phyloP scores from a whole-genome alignment of 1,284 basidiomycete species.

The Tilletia caries region DNA sequence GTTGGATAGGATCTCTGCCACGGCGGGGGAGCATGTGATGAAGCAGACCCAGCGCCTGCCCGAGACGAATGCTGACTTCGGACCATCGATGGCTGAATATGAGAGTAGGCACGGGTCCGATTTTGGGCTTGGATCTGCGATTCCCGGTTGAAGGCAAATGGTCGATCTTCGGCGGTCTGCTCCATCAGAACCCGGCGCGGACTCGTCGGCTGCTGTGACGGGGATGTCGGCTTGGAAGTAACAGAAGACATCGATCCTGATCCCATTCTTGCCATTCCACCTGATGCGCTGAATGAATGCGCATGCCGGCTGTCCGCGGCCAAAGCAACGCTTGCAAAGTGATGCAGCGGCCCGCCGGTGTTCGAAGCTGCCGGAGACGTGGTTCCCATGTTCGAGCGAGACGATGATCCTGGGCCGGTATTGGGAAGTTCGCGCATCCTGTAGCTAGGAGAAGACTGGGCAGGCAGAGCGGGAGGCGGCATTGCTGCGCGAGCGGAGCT shows the following conservation, averaged over 20 bases:
- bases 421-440: background rate
- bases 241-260: background rate
- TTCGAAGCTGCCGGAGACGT: background rate
- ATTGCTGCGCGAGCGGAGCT: background rate
- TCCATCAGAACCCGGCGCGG: slow-evolving; percentile 8
- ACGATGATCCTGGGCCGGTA: background rate
- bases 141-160: slow-evolving; percentile 8
- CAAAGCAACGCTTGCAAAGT: slow-evolving; percentile 3
- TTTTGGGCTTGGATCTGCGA: background rate
- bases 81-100: no score
- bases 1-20: background rate
- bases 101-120: background rate
- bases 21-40: background rate
- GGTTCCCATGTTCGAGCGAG: background rate
- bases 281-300: background rate
- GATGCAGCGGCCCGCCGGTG: background rate
- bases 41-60: no score
- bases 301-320: background rate
- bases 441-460: slow-evolving; percentile 5
- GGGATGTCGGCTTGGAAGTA: background rate
- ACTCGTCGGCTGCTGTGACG: slow-evolving; percentile 4
- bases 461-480: slow-evolving; percentile 3
- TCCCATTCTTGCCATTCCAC: background rate
- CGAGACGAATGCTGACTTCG: no score
- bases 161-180: slow-evolving; percentile 7